Base-by-base conservation (phyloP, 108 stramenopile species). In the Schizochytrium sp. region DNA sequence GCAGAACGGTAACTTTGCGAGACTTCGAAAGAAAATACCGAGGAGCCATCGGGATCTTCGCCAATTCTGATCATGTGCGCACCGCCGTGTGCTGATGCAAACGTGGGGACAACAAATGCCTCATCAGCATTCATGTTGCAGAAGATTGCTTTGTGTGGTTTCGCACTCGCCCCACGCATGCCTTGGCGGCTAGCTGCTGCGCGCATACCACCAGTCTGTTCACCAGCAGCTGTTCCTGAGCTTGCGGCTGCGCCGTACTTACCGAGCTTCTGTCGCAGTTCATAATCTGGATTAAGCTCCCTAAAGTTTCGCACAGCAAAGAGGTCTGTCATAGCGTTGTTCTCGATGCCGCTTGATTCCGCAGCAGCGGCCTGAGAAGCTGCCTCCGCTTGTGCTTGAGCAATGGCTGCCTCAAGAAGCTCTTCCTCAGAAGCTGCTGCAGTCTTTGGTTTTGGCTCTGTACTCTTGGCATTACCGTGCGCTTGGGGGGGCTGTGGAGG, bases 121-220 rank as follows among this genome's bases (percentile, higher is more conserved):
- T 83, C 76, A 28, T 83, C 76, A 13, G 47, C 28, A 53, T 83
- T 83, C 76, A 83, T 55, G 53, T 55, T 83, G 76, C 76, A 83
- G 0, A 83, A 42, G 50, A 83, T 49, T 5, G 76, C 76, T 17
- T 38, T n/a, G 28, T 83, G 76, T 10, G 64, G 15, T 44, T 69
- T 69, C 28, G 28, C 28, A 28, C 44, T 69, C 12, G 28, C 28
- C 42, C 64, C 42, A 69, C 19, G 8, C 12, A 28, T 28, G 64
- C 64, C 28, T 10, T 38, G 0, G 19, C 64, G 64, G 19, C 64
- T 8, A 8, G 12, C 28, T 7, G 19, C 15, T 28, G 28, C 28
- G 28, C 28, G 28, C 28, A 28, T 28, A 28, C 12, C 1, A 44
- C 64, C 0, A 44, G 64, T 44, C 40, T 7, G 5, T 7, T 38